Evolutionary conservation across 768 basidiomycete species (phyloP).

Genomic region (Macrolepiota dolichaula): DNA sequence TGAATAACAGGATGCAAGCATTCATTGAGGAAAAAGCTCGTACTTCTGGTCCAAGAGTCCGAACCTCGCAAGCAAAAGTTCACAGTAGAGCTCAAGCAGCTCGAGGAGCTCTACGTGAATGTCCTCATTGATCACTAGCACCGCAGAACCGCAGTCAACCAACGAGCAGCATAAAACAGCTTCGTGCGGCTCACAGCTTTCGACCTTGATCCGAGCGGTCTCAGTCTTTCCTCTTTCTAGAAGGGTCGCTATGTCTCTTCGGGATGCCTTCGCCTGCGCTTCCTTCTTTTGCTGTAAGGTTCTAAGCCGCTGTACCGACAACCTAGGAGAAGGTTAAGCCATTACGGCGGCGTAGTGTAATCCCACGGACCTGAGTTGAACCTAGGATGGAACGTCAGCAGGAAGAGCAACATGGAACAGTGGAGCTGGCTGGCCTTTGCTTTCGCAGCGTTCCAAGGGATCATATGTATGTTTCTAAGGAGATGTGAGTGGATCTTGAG

Average conservation of each 20-base stretch:
- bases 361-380: constrained; percentile 37
- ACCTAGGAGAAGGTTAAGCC: constrained; percentile 33
- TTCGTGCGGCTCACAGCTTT: constrained; percentile 58
- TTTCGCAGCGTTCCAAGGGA: constrained; percentile 60
- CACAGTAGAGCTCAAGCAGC: constrained; percentile 90
- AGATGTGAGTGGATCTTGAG: not conserved
- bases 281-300: constrained; percentile 91
- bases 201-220: constrained; percentile 81
- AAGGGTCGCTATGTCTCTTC: constrained; percentile 79
- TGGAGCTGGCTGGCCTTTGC: constrained; percentile 19
- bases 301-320: constrained; percentile 82
- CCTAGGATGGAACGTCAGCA: constrained; percentile 20
- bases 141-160: not conserved
- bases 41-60: constrained; percentile 88
- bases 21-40: constrained; percentile 21
- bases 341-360: not conserved
- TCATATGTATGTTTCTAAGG: constrained; percentile 29
- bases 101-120: constrained; percentile 86
- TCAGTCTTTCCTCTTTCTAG: constrained; percentile 80
- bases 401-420: not conserved
- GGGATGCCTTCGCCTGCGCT: constrained; percentile 66
- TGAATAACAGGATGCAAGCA: constrained; percentile 13
- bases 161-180: constrained; percentile 12
- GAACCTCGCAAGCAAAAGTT: constrained; percentile 90
- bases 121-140: constrained; percentile 78